These are phyloP conservation scores for Cladobotryum mycophilum DNA, from an alignment of 2,329 filamentous ascomycete species.

Conservation along the genomic window DNA sequence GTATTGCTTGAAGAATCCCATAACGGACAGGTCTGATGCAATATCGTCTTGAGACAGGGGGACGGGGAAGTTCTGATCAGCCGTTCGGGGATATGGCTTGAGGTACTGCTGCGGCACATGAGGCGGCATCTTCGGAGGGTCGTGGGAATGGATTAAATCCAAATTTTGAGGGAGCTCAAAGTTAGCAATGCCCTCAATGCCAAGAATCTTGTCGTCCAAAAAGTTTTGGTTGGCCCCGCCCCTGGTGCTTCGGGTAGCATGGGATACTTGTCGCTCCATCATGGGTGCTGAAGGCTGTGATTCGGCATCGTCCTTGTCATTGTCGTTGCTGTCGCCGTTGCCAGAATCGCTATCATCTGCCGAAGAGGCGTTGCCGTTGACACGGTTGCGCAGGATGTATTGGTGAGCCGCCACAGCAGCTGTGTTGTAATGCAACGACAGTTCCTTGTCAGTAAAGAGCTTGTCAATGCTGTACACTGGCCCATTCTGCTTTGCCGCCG, in stretches of 20 bases:
- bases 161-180: constrained; percentile 54
- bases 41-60: constrained; percentile 47
- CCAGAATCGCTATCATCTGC: constrained; percentile 49
- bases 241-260: constrained; percentile 57
- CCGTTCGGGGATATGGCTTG: constrained; percentile 48
- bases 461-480: constrained; percentile 62
- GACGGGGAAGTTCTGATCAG: constrained; percentile 51
- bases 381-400: constrained; percentile 52
- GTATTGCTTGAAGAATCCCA: constrained; percentile 53
- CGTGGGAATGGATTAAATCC: constrained; percentile 47
- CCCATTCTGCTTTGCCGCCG: constrained; percentile 49
- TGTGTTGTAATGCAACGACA: constrained; percentile 58
- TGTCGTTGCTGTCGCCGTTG: constrained; percentile 45
- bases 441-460: constrained; percentile 64
- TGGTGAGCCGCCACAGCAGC: constrained; percentile 57
- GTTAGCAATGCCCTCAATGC: constrained; percentile 54
- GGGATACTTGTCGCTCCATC: constrained; percentile 60
- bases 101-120: constrained; percentile 52
- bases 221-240: constrained; percentile 49
- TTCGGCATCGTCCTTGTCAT: constrained; percentile 43
- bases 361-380: constrained; percentile 44
- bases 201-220: constrained; percentile 51
- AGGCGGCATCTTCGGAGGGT: constrained; percentile 52
- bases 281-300: constrained; percentile 42
- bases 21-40: constrained; percentile 49